These are phyloP conservation scores for Chrysanthemum makinoi DNA, from an alignment of 129 eudicot species.

Conservation along the genomic window DNA sequence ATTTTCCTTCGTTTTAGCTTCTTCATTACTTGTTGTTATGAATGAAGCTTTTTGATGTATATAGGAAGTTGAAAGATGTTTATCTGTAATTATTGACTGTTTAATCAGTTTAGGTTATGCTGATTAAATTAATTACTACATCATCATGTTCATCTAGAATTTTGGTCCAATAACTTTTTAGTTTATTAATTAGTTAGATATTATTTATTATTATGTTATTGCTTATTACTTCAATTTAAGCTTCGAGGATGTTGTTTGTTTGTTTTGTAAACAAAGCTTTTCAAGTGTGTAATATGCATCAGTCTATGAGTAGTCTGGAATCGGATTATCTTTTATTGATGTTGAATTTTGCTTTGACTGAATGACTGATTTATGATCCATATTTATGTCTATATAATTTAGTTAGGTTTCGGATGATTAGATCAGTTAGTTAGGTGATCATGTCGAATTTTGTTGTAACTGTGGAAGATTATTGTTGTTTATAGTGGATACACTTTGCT, in stretches of 20 bases:
- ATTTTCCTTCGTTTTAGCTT: too few relatives aligned
- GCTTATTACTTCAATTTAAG: background rate
- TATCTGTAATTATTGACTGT: too few relatives aligned
- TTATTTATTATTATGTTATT: too few relatives aligned
- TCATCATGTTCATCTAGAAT: too few relatives aligned
- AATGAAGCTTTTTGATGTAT: too few relatives aligned
- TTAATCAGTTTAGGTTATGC: background rate
- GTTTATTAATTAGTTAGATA: background rate
- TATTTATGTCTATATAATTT: constrained; percentile 9
- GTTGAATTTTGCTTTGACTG: background rate
- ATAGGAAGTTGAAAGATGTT: too few relatives aligned
- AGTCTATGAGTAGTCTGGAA: background rate
- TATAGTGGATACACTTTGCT: constrained; percentile 75
- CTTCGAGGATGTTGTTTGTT: constrained; percentile 5
- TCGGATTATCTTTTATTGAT: background rate
- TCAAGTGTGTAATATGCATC: too few relatives aligned
- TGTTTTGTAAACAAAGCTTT: background rate
- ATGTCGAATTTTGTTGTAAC: background rate
- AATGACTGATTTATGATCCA: constrained; percentile 2
- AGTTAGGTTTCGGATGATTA: constrained; percentile 4
- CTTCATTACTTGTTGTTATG: too few relatives aligned
- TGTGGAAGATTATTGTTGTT: constrained; percentile 9
- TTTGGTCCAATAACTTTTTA: background rate
- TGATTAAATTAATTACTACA: too few relatives aligned
- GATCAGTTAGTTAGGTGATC: constrained; percentile 1